Evolutionary conservation across 805 yeast species (phyloP).

Genomic region (Sugiyamaella qingdaonensis): DNA sequence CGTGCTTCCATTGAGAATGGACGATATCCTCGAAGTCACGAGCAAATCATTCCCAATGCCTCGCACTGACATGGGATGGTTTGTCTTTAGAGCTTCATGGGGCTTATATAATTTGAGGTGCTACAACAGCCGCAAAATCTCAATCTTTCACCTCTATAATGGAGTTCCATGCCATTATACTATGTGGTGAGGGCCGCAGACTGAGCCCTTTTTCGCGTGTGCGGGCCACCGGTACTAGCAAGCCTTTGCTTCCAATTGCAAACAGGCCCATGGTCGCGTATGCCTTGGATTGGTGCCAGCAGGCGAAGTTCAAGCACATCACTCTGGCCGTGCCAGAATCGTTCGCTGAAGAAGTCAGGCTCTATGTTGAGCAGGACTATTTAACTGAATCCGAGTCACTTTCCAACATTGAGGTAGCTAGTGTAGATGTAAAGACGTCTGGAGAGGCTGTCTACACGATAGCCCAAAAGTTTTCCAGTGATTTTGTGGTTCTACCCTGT

Average conservation of each 20-base stretch:
- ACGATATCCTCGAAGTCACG: conserved; percentile 42
- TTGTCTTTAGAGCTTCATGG: neutral
- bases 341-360: conserved; percentile 44
- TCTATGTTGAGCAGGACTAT: conserved; percentile 45
- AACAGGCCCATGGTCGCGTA: conserved; percentile 84
- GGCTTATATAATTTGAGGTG: neutral
- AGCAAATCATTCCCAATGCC: conserved; percentile 61
- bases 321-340: conserved; percentile 56
- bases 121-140: neutral
- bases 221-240: conserved; percentile 62
- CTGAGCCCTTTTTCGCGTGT: conserved; percentile 66
- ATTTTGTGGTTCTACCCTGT: conserved; percentile 85
- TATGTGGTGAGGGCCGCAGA: conserved; percentile 79
- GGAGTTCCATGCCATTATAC: conserved; percentile 89
- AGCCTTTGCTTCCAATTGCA: conserved; percentile 86
- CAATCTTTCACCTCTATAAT: conserved; percentile 35
- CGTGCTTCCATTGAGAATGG: conserved; percentile 38
- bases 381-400: neutral
- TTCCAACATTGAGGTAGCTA: conserved; percentile 14
- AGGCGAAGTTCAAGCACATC: conserved; percentile 67
- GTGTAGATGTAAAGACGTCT: conserved; percentile 13
- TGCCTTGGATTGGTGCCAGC: conserved; percentile 89
- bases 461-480: conserved; percentile 30
- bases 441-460: conserved; percentile 22
- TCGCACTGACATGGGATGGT: conserved; percentile 26